phyloP scores from a whole-genome alignment of 2,329 filamentous ascomycete species.

The Polychaeton citri region DNA sequence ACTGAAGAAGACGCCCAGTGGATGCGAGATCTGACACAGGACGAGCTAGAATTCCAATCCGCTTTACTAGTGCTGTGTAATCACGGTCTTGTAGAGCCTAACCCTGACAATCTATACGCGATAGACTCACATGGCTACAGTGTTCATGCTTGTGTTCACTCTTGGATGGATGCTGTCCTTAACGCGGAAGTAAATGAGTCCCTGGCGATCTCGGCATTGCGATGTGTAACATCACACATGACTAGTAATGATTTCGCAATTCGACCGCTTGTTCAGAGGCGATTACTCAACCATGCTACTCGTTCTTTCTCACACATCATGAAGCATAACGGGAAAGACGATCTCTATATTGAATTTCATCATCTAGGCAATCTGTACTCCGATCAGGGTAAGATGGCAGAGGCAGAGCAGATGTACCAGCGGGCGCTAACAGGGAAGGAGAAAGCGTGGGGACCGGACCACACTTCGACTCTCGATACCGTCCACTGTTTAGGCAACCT shows the following conservation, averaged over 20 bases:
- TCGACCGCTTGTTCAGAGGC: background rate
- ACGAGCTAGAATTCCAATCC: slow-evolving; percentile 14
- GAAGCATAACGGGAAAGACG: background rate
- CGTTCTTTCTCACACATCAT: background rate
- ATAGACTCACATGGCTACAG: slow-evolving; percentile 17
- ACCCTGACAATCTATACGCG: slow-evolving; percentile 1
- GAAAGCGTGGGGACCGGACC: slow-evolving; percentile 3
- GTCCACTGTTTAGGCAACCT: slow-evolving; percentile 4
- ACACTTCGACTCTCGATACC: slow-evolving; percentile 6
- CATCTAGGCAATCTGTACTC: slow-evolving; percentile 3
- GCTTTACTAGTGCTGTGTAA: slow-evolving; percentile 18
- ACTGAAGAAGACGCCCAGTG: slow-evolving; percentile 8
- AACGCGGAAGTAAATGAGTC: slow-evolving; percentile 11
- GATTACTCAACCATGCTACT: background rate
- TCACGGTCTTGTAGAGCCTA: slow-evolving; percentile 17
- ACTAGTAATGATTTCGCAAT: background rate
- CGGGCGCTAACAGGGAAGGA: slow-evolving; percentile 5
- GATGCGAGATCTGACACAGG: slow-evolving; percentile 13
- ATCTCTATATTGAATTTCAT: background rate
- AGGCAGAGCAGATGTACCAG: slow-evolving; percentile 6
- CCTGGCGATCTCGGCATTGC: background rate
- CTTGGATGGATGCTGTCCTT: slow-evolving; percentile 14
- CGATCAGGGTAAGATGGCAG: slow-evolving; percentile 4
- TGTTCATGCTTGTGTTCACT: slow-evolving; percentile 23
- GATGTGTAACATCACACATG: background rate